Evolutionary conservation across 495 filamentous ascomycete genomes (phyloP).

Genomic region (Penicillium diatomitis): DNA sequence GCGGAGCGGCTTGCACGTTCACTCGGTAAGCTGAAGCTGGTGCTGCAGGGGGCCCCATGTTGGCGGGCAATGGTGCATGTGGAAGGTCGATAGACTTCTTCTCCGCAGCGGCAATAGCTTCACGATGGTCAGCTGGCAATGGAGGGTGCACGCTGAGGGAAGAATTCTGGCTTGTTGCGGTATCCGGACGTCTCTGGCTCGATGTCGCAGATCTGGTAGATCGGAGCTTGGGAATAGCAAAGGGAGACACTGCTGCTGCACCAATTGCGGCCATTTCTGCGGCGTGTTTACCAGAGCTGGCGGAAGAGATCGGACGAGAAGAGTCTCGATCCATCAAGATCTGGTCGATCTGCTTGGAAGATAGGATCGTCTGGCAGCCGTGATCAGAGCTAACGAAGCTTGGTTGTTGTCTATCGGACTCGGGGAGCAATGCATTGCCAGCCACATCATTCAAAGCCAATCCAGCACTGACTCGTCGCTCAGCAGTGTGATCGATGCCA

Average conservation of each 20-base stretch:
- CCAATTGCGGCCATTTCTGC: conserved; percentile 18
- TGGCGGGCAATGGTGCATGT: conserved; percentile 31
- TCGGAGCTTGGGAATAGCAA: conserved; percentile 30
- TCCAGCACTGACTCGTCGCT: conserved; percentile 34
- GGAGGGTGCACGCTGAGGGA: conserved; percentile 51
- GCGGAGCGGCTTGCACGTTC: conserved; percentile 45
- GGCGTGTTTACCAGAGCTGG: conserved; percentile 20
- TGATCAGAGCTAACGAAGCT: conserved; percentile 52
- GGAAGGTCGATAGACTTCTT: conserved; percentile 43
- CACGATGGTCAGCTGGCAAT: conserved; percentile 69
- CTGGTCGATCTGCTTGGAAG: conserved; percentile 61
- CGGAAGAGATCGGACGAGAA: conserved; percentile 23
- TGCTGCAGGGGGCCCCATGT: conserved; percentile 80
- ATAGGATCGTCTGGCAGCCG: conserved; percentile 64
- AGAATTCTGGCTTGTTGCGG: conserved; percentile 52
- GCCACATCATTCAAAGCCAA: conserved; percentile 35
- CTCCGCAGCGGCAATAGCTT: conserved; percentile 73
- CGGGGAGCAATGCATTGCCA: conserved; percentile 29
- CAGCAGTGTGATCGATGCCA: conserved; percentile 24
- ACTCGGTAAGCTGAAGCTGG: conserved; percentile 70
- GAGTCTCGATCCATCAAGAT: conserved; percentile 43
- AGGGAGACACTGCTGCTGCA: conserved; percentile 16
- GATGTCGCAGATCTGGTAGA: conserved; percentile 18
- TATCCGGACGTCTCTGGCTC: conserved; percentile 52
- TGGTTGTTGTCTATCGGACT: conserved; percentile 16